Conservation (phyloP, 164 flowering plant species). For the grape (Vitis vinifera) region ASM3070453v1 NC_081809.1:16819501-16820000, state of each 20-base stretch:
- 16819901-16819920: conserved; percentile 76
- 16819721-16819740: conserved; percentile 94
- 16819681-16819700: conserved; percentile 84
- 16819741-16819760: conserved; percentile 96
- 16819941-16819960: conserved; percentile 91
- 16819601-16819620: conserved; percentile 88
- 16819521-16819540: conserved; percentile 86
- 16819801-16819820: conserved; percentile 60
- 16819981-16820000: conserved; percentile 67
- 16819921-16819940: conserved; percentile 74
- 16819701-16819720: conserved; percentile 88
- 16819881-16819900: conserved; percentile 95
- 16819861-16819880: conserved; percentile 85
- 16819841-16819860: conserved; percentile 88
- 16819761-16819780: conserved; percentile 80
- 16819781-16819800: conserved; percentile 54
- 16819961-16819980: conserved; percentile 72
- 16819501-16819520: conserved; percentile 65
- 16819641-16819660: conserved; percentile 96
- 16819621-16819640: conserved; percentile 92
- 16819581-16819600: conserved; percentile 76
- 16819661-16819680: conserved; percentile 88
- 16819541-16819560: conserved; percentile 94
- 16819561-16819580: conserved; percentile 80
- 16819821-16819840: conserved; percentile 97